Evolutionary conservation across 164 flowering plant species (phyloP).

Genomic region (Magnolia kwangsiensis): DNA sequence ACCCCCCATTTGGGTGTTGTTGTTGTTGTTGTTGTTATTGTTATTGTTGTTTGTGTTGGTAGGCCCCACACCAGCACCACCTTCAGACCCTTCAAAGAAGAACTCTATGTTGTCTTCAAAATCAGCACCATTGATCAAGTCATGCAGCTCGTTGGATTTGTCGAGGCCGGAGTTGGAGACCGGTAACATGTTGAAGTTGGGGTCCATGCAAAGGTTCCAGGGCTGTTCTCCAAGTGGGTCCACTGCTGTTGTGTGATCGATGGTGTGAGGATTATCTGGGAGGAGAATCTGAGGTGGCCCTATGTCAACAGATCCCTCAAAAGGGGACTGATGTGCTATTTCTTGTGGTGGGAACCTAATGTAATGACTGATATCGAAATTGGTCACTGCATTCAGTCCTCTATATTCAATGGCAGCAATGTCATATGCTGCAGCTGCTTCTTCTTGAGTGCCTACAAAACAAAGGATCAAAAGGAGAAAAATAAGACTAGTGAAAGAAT

Average conservation of each 20-base stretch:
- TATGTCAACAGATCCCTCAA: slow-evolving; percentile 8
- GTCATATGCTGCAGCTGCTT: slow-evolving; percentile 39
- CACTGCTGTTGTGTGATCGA: slow-evolving; percentile 9
- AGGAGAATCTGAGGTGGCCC: slow-evolving; percentile 4
- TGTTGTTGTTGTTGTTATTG: neutral
- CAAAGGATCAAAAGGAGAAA: neutral
- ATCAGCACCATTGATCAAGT: slow-evolving; percentile 31
- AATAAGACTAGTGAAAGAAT: neutral
- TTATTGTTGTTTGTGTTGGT: neutral
- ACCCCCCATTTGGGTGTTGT: neutral
- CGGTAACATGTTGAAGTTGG: slow-evolving; percentile 14
- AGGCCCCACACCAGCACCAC: neutral
- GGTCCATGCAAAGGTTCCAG: slow-evolving; percentile 28
- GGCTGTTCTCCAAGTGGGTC: slow-evolving; percentile 27
- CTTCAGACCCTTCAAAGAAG: slow-evolving; percentile 28
- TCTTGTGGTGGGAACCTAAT: neutral
- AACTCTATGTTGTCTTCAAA: slow-evolving; percentile 55
- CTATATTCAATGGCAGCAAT: slow-evolving; percentile 35
- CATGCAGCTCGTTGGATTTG: slow-evolving; percentile 29
- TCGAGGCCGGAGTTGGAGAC: slow-evolving; percentile 32
- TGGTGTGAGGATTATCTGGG: slow-evolving; percentile 3
- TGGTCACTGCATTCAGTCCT: slow-evolving; percentile 37
- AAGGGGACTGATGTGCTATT: neutral
- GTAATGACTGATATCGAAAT: slow-evolving; percentile 33
- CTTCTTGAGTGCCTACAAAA: slow-evolving; percentile 30